Conservation (phyloP, 2,329 filamentous ascomycete species). For the Aspergillus versicolor region DNA sequence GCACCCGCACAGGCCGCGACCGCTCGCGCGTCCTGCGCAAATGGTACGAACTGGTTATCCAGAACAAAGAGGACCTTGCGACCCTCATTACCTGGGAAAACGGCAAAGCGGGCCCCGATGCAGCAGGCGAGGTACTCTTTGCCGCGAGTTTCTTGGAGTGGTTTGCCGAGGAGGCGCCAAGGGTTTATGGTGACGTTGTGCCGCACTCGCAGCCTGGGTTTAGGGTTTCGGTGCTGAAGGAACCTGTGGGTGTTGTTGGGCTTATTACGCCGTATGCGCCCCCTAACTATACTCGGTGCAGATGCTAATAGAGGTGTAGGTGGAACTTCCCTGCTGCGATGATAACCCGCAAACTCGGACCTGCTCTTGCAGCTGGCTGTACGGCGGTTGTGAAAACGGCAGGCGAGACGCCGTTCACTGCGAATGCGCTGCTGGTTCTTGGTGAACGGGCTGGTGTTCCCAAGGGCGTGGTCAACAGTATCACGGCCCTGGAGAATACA, state of each 20-base stretch:
- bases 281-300: background rate
- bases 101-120: conserved; percentile 56
- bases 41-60: conserved; percentile 62
- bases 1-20: conserved; percentile 57
- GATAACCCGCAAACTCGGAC: conserved; percentile 48
- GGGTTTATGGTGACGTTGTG: conserved; percentile 58
- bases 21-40: conserved; percentile 58
- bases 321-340: conserved; percentile 59
- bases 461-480: conserved; percentile 74
- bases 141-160: conserved; percentile 55
- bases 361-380: conserved; percentile 78
- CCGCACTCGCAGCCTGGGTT: conserved; percentile 55
- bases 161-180: conserved; percentile 59
- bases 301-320: background rate
- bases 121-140: conserved; percentile 49
- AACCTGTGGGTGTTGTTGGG: conserved; percentile 65
- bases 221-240: conserved; percentile 13
- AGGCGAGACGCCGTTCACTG: conserved; percentile 83
- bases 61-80: conserved; percentile 60
- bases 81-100: conserved; percentile 60
- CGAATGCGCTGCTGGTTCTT: conserved; percentile 78
- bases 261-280: conserved; percentile 55
- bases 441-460: conserved; percentile 84
- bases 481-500: conserved; percentile 76
- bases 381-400: conserved; percentile 88